Conservation (phyloP, 352 stramenopile species). For the Aphanomyces stellatus region DNA sequence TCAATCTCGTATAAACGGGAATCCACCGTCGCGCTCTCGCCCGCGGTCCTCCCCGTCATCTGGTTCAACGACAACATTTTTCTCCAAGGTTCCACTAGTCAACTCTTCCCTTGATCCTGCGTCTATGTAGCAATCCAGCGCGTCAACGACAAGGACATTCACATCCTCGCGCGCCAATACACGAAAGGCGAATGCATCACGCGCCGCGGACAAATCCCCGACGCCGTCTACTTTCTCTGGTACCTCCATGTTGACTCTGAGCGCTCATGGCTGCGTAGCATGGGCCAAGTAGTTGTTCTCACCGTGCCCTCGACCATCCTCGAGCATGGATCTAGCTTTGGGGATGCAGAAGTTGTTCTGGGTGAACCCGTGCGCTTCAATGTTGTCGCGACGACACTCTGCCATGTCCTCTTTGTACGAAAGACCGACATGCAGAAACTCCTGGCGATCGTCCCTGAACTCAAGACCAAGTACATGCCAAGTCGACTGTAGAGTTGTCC, state of each 20-base stretch:
- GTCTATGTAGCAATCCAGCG: constrained; percentile 43
- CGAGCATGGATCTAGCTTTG: constrained; percentile 42
- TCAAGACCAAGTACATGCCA: not conserved
- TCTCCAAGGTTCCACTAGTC: constrained; percentile 52
- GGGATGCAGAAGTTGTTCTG: constrained; percentile 53
- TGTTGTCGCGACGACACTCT: constrained; percentile 36
- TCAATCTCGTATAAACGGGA: constrained; percentile 75
- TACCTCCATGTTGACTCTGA: constrained; percentile 27
- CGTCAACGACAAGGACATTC: constrained; percentile 41
- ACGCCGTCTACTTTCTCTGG: constrained; percentile 74
- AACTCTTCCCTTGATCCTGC: constrained; percentile 15
- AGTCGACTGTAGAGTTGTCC: constrained; percentile 9
- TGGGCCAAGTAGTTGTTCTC: constrained; percentile 51
- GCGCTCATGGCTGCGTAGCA: too few relatives aligned
- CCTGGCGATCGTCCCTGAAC: not conserved
- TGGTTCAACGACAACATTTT: constrained; percentile 43
- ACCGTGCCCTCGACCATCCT: constrained; percentile 55
- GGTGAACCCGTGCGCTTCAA: constrained; percentile 70
- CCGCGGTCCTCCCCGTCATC: constrained; percentile 45
- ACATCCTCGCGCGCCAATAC: constrained; percentile 64
- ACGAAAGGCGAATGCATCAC: constrained; percentile 51
- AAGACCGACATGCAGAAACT: constrained; percentile 42
- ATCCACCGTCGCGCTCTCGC: constrained; percentile 51
- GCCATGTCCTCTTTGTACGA: constrained; percentile 56
- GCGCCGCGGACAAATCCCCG: constrained; percentile 49